Evolutionary conservation across 106 monocot genomes (phyloP), one percentile per base, ranked within the genome.

Genomic region (Dendrobium officinale): DNA sequence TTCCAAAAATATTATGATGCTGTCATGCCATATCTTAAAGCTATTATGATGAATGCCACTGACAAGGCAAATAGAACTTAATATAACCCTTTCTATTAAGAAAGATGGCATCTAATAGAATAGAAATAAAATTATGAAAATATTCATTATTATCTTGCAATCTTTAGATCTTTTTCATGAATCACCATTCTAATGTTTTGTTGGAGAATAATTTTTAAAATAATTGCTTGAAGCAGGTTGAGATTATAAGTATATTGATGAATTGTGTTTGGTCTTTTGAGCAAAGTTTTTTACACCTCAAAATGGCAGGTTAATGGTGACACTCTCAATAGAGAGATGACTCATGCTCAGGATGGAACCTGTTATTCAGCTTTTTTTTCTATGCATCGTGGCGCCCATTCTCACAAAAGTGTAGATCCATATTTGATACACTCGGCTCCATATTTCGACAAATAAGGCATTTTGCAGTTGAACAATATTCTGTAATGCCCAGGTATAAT

Each of bases 1-100:
- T 98, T 98, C 80, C 89, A 98, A 54, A 98, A 94, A 77, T 98
- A 98, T 80, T 98, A 98, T 89, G 92, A 92, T 85, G 89, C 92
- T 79, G 97, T 98, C 22, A 94, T 98, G 89, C 94, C 97, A 56
- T 94, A 89, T 64, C 82, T 98, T 4, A 98, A 98, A 83, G 86
- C 87, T 68, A 98, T 98, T 84, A 86, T 98, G 77, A 85, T 98
- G 78, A 94, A 90, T 89, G 97, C 97, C 74, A 94, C 97, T 84
- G 92, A 92, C 80, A 98, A 92, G 79, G 85, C 97, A 33, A 94
- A 94, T 75, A 84, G 97, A 55, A 98, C 33, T 33, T 33, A 33
- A 33, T 33, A 33, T 33, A 33, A 33, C 33, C 33, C 33, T 33
- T 33, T 33, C 33, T 1, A 33, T 33, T 33, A 33, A 33, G 33